Base-by-base conservation (phyloP, 805 yeast genomes). In the Yarrowia bubula region DNA sequence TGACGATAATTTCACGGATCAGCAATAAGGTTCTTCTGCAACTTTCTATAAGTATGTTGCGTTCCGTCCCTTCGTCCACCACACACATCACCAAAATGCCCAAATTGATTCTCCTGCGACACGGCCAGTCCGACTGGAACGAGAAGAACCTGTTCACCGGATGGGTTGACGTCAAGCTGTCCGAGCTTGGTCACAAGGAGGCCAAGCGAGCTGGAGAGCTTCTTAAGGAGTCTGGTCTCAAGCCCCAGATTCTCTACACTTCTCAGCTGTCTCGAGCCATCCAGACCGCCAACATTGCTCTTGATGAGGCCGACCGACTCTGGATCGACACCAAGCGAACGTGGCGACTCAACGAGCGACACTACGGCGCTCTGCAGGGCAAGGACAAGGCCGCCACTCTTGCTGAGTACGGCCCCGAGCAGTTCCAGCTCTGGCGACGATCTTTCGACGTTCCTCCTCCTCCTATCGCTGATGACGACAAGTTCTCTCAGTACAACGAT, bases 41-140 rank as follows among this genome's bases (percentile, higher is more conserved):
- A 31, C n/a, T 18, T 53, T 53, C 61, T 37, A 51, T 28, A 22
- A 10, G 14, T 28, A 33, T 47, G 55, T 1, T 18, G 38, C 58
- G 33, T 37, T 43, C 13, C 31, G 31, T 8, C 22, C 6, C 7
- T 14, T 18, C 32, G 6, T n/a, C 13, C 43, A 14, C n/a, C 28
- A 17, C 14, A 39, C 13, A 10, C 9, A 8, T 3, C 10, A 31
- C 61, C 28, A 39, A 22, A 15, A 55, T 55, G 61, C 61, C 76
- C 75, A 91, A 89, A 80, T 84, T 92, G 79, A 86, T 92, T 77
- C 84, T 92, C 77, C 92, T 93, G 72, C 92, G 98, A 85, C 98
- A 92, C 92, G 98, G 98, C 75, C 97, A 93, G 84, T 90, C 96
- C 82, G 98, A 90, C 80, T 92, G 98, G 98, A 92, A 92, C 81